Evolutionary conservation across 2,329 filamentous ascomycete genomes (phyloP).

Genomic region (Fusarium kyushuense): DNA sequence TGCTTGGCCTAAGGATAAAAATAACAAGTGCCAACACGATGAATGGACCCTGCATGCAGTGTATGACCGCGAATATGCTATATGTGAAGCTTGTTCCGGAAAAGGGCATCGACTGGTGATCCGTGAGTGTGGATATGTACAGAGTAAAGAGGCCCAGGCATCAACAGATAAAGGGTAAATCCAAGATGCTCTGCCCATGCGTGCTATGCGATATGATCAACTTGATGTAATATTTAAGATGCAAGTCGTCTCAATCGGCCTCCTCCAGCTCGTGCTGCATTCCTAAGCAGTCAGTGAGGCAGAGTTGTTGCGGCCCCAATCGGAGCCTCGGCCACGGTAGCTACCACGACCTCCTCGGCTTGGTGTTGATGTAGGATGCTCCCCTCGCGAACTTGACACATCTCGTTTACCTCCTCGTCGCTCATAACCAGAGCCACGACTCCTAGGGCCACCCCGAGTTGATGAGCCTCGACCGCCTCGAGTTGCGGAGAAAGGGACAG

Average conservation of each 20-base stretch:
- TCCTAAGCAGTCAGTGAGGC: conserved; percentile 46
- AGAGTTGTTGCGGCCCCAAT: conserved; percentile 56
- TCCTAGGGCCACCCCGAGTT: conserved; percentile 46
- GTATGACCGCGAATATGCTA: conserved; percentile 13
- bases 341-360: conserved; percentile 55
- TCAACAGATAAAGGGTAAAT: conserved; percentile 14
- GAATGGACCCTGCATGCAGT: conserved; percentile 12
- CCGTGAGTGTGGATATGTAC: conserved; percentile 6
- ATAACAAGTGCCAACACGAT: conserved; percentile 5
- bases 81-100: conserved; percentile 9
- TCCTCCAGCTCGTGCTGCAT: conserved; percentile 26
- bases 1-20: conserved; percentile 9
- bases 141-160: conserved; percentile 11
- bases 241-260: conserved; percentile 19
- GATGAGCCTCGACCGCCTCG: conserved; percentile 51
- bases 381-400: conserved; percentile 46
- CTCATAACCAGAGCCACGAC: conserved; percentile 49
- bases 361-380: conserved; percentile 42
- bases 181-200: conserved; percentile 40
- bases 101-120: conserved; percentile 1
- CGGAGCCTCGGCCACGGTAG: conserved; percentile 56
- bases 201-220: conserved; percentile 39
- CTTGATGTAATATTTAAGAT: conserved; percentile 23
- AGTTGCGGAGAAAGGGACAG: conserved; percentile 53
- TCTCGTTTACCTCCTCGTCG: conserved; percentile 53